Conservation (phyloP, 1,139 yeast genomes). For the Pichia sp. region DNA sequence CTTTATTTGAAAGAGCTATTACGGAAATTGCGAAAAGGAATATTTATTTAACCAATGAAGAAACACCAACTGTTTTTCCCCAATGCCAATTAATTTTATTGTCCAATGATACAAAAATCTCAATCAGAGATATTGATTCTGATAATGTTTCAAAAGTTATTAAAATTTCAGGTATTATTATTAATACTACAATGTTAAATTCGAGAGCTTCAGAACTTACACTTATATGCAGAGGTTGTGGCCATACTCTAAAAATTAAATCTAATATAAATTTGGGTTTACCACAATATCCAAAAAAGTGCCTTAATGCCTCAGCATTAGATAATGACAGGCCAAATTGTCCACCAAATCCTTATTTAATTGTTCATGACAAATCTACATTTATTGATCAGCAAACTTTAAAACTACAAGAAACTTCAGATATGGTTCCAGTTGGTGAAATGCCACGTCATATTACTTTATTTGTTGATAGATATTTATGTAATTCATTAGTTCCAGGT, state of each 20-base stretch:
- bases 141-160: constrained; percentile 87
- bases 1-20: constrained; percentile 83
- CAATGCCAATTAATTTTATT: constrained; percentile 75
- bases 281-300: constrained; percentile 66
- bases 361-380: constrained; percentile 86
- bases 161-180: constrained; percentile 87
- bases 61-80: constrained; percentile 58
- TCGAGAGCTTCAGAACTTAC: constrained; percentile 85
- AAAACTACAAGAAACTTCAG: constrained; percentile 93
- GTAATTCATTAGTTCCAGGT: constrained; percentile 92
- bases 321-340: constrained; percentile 62
- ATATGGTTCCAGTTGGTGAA: constrained; percentile 98
- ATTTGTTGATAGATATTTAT: constrained; percentile 83
- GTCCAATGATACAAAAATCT: constrained; percentile 65
- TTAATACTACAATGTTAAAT: constrained; percentile 81
- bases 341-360: constrained; percentile 87
- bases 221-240: constrained; percentile 82
- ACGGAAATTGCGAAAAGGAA: constrained; percentile 86
- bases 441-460: constrained; percentile 92
- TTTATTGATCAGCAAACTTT: constrained; percentile 93
- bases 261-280: constrained; percentile 78
- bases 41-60: constrained; percentile 53
- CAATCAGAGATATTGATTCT: constrained; percentile 80
- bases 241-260: constrained; percentile 64
- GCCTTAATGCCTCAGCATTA: no score